phyloP scores from a whole-genome alignment of 106 monocot species.

The Allium sativum region DNA sequence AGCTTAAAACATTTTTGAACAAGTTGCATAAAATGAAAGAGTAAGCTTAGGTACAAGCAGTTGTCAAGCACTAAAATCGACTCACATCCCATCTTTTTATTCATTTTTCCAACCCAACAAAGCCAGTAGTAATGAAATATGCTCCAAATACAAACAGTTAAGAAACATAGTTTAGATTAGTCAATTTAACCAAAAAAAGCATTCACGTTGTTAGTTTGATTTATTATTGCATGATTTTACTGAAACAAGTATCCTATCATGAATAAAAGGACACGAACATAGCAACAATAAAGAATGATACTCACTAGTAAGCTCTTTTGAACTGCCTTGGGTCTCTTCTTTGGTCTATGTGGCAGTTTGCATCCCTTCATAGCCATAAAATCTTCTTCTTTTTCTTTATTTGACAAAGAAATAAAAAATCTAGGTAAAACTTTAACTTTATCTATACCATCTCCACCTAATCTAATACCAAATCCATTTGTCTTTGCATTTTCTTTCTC shows the following conservation, averaged over 20 bases:
- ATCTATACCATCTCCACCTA: conserved; percentile 39
- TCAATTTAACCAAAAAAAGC: not conserved
- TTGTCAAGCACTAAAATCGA: too few species aligned
- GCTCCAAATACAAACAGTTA: too few species aligned
- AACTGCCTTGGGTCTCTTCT: conserved; percentile 79
- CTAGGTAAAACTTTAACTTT: conserved; percentile 36
- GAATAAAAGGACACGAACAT: too few species aligned
- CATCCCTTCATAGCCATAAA: conserved; percentile 98
- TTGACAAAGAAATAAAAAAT: conserved; percentile 86
- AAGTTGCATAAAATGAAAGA: too few species aligned
- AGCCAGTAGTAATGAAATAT: too few species aligned
- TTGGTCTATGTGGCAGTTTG: conserved; percentile 91
- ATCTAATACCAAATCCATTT: conserved; percentile 9
- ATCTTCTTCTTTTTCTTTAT: conserved; percentile 98
- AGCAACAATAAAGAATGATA: not conserved
- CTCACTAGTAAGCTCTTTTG: conserved; percentile 73
- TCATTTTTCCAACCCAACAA: too few species aligned
- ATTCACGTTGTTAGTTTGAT: not conserved
- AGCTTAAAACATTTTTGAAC: too few species aligned
- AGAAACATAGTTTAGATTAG: not conserved
- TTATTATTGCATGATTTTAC: too few species aligned
- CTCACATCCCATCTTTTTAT: too few species aligned
- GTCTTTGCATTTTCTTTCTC: conserved; percentile 15
- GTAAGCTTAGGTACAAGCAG: too few species aligned
- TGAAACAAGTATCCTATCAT: too few species aligned